A percentile compares a stretch with the other conserved stretches of the same genome.
These are phyloP conservation scores for Climacium dendroides DNA, from an alignment of 225 moss, liverwort and hornwort species.

Conservation along the genomic window DNA sequence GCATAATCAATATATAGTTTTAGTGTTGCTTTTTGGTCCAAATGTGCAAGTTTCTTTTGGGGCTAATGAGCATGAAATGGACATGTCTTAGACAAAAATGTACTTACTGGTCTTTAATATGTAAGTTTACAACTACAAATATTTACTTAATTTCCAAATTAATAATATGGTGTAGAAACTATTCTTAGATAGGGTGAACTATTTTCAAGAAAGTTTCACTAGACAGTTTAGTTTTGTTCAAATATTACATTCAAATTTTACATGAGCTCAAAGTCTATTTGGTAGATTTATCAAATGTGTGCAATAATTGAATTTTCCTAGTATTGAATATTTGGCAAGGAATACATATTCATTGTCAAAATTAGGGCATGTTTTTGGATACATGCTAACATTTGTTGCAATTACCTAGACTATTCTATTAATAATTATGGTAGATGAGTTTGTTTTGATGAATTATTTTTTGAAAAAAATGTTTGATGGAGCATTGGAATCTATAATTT, in stretches of 20 bases:
- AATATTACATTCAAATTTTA: background rate
- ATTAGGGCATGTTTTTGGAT: too few relatives aligned
- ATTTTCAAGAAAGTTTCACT: background rate
- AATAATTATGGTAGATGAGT: too few relatives aligned
- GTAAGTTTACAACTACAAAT: background rate
- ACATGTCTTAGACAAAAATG: background rate
- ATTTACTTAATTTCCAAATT: background rate
- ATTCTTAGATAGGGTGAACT: background rate
- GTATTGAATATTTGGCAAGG: background rate
- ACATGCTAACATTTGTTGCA: too few relatives aligned
- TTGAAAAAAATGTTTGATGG: too few relatives aligned
- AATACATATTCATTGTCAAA: background rate
- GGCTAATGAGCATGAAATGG: fast-evolving
- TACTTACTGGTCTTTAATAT: background rate
- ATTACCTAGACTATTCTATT: too few relatives aligned
- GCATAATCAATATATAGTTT: too few relatives aligned
- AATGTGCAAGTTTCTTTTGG: background rate
- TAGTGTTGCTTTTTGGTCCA: too few relatives aligned
- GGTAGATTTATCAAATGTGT: background rate
- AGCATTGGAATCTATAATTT: too few relatives aligned
- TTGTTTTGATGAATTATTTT: too few relatives aligned
- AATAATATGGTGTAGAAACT: background rate
- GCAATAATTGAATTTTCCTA: background rate
- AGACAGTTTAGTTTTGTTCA: background rate
- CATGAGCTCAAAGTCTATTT: background rate